A percentile compares a stretch with the other conserved stretches of the same genome.
These are phyloP conservation scores for Spergularia bocconei DNA, from an alignment of 148 eudicot genomes.

Conservation along the genomic window DNA sequence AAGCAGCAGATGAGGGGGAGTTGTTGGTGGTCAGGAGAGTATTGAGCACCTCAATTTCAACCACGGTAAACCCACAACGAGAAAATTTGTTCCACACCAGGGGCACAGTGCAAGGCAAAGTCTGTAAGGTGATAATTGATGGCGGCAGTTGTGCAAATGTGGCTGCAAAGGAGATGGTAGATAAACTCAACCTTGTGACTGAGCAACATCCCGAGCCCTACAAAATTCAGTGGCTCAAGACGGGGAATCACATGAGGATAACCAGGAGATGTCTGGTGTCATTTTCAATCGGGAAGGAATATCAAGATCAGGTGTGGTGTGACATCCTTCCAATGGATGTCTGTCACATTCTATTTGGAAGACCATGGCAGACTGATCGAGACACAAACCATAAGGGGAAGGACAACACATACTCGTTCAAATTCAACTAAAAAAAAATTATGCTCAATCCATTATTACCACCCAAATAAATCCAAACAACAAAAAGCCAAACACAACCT, in stretches of 20 bases:
- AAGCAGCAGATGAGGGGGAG: no score
- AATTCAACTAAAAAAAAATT: not conserved
- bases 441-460: not conserved
- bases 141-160: not conserved
- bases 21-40: no score
- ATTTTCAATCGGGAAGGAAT: not conserved
- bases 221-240: not conserved
- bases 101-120: not conserved
- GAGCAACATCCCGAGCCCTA: not conserved
- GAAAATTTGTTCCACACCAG: not conserved
- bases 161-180: not conserved
- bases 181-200: not conserved
- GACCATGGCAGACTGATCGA: not conserved
- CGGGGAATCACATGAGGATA: not conserved
- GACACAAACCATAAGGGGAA: not conserved
- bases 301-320: not conserved
- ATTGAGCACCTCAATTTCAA: no score
- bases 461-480: fast-evolving
- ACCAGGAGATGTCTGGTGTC: not conserved
- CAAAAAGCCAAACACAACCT: not conserved
- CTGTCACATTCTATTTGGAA: not conserved
- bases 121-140: not conserved
- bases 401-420: not conserved
- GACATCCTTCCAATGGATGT: not conserved
- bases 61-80: not conserved